phyloP scores from a whole-genome alignment of 345 rosid species.

The Noccaea bulbosa region DNA sequence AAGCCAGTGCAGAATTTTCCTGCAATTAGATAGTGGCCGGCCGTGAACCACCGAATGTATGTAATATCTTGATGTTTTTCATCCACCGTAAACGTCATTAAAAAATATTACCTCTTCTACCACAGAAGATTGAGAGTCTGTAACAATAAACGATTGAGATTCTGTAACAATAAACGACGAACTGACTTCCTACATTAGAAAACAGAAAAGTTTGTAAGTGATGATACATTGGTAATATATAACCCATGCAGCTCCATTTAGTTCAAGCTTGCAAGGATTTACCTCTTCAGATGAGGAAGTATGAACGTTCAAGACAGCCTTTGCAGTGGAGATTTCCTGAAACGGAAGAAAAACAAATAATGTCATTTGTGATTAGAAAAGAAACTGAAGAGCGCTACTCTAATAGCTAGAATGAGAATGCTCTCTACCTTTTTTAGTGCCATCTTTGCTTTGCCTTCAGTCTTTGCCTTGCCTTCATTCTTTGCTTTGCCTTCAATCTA shows the following conservation, averaged over 20 bases:
- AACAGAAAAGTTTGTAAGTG: conserved; percentile 28
- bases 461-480: not conserved
- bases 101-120: conserved; percentile 31
- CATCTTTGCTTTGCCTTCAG: conserved; percentile 27
- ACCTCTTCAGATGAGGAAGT: conserved; percentile 47
- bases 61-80: conserved; percentile 6
- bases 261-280: conserved; percentile 11
- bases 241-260: conserved; percentile 3
- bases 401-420: conserved; percentile 15
- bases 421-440: conserved; percentile 23
- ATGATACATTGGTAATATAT: not conserved
- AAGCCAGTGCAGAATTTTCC: conserved; percentile 38
- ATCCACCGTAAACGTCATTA: conserved; percentile 9
- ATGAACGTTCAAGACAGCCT: conserved; percentile 40
- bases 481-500: conserved; percentile 18
- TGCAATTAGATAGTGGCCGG: conserved; percentile 16
- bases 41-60: conserved; percentile 8
- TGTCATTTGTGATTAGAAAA: conserved; percentile 2
- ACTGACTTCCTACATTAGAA: conserved; percentile 24
- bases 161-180: conserved; percentile 2
- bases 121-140: conserved; percentile 31
- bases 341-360: conserved; percentile 18
- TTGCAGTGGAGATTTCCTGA: conserved; percentile 48
- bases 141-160: not conserved
- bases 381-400: not conserved